phyloP scores from a whole-genome alignment of 768 basidiomycete genomes.

The Trametes coccinea region DNA sequence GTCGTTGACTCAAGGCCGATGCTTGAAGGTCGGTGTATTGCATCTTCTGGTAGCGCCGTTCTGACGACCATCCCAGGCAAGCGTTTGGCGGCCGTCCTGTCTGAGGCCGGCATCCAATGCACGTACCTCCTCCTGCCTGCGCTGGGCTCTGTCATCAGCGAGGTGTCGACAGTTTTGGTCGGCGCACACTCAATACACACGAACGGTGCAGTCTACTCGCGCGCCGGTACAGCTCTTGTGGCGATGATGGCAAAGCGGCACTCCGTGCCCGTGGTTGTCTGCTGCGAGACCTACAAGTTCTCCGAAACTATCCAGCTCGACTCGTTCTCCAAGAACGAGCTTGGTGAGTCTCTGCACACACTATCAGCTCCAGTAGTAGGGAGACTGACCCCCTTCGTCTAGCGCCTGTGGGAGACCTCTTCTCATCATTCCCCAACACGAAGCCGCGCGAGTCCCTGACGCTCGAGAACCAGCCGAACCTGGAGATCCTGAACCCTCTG shows the following conservation, averaged over 20 bases:
- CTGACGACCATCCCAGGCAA: constrained; percentile 56
- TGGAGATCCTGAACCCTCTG: constrained; percentile 82
- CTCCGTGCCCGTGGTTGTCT: constrained; percentile 91
- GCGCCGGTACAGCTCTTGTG: constrained; percentile 93
- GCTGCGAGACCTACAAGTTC: constrained; percentile 99
- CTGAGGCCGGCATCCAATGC: constrained; percentile 71
- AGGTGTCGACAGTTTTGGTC: constrained; percentile 82
- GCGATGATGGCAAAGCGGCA: constrained; percentile 94
- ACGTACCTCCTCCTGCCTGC: constrained; percentile 93
- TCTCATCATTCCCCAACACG: constrained; percentile 36
- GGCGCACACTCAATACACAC: constrained; percentile 95
- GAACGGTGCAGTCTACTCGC: constrained; percentile 91
- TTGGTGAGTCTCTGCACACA: constrained; percentile 55
- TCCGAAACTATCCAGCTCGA: constrained; percentile 91
- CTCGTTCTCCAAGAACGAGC: constrained; percentile 93
- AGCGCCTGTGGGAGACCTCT: constrained; percentile 36
- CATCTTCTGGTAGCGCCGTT: neutral
- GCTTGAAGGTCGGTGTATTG: constrained; percentile 65
- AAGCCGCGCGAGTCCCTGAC: constrained; percentile 34
- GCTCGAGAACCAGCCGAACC: constrained; percentile 43
- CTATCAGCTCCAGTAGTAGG: no score
- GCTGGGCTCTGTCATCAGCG: constrained; percentile 73
- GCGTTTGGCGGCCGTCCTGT: constrained; percentile 67
- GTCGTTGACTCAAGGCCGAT: constrained; percentile 95
- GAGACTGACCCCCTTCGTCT: neutral